These are phyloP conservation scores for Paulownia fortunei DNA, from an alignment of 257 asterid genomes.

Conservation along the genomic window DNA sequence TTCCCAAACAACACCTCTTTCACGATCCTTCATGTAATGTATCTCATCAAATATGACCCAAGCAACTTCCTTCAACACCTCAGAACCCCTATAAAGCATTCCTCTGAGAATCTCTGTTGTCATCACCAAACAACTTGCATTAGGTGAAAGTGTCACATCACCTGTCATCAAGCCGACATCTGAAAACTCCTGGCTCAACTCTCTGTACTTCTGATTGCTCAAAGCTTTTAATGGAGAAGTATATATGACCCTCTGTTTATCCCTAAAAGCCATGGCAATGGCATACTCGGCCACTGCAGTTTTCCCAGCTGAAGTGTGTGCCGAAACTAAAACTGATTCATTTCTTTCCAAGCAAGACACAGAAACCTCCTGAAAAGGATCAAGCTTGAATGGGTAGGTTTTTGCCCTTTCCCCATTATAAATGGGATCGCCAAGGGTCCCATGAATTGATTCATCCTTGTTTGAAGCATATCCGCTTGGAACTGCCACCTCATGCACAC, in stretches of 20 bases:
- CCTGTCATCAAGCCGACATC: conserved; percentile 99
- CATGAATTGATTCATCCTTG: conserved; percentile 70
- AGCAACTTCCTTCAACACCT: conserved; percentile 94
- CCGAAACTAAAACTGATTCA: conserved; percentile 89
- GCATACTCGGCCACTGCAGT: conserved; percentile 99
- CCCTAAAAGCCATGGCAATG: conserved; percentile 92
- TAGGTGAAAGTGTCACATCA: conserved; percentile 89
- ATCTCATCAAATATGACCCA: conserved; percentile 99
- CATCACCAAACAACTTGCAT: conserved; percentile 98
- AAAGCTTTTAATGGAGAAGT: conserved; percentile 94
- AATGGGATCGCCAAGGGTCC: conserved; percentile 80
- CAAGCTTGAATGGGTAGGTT: conserved; percentile 76
- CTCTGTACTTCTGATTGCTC: conserved; percentile 96
- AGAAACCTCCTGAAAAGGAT: conserved; percentile 90
- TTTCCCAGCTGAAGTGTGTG: conserved; percentile 99
- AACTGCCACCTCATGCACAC: conserved; percentile 97
- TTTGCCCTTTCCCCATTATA: conserved; percentile 79
- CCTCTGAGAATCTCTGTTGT: conserved; percentile 96
- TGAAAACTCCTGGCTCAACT: conserved; percentile 86
- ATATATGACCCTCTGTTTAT: conserved; percentile 89
- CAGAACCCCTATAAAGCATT: conserved; percentile 97
- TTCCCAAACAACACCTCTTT: conserved; percentile 99
- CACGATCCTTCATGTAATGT: conserved; percentile 99
- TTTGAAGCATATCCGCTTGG: conserved; percentile 63
- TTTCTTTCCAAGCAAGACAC: conserved; percentile 90